A percentile compares a stretch with the other conserved stretches of the same genome.
These are phyloP conservation scores for Lithospermum erythrorhizon DNA, from an alignment of 257 asterid genomes.

Conservation along the genomic window DNA sequence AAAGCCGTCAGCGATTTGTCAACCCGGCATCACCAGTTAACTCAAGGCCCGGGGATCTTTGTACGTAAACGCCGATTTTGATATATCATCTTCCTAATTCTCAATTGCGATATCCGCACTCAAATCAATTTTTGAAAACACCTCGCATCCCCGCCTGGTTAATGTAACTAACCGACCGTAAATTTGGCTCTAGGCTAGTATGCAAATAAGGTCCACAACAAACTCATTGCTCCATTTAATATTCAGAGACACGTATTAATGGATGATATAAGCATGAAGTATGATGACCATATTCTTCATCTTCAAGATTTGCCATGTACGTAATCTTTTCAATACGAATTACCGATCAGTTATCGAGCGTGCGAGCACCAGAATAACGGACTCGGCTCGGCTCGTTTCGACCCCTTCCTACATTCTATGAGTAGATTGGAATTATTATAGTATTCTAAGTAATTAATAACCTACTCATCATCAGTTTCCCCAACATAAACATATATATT, in stretches of 20 bases:
- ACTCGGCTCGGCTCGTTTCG: neutral
- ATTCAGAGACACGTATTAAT: constrained; percentile 14
- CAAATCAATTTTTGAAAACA: too few relatives aligned
- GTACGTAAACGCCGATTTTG: too few relatives aligned
- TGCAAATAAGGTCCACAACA: constrained; percentile 15
- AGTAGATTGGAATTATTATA: neutral
- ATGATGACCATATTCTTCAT: constrained; percentile 19
- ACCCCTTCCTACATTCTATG: neutral
- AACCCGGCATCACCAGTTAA: too few relatives aligned
- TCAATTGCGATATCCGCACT: too few relatives aligned
- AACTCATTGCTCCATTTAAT: constrained; percentile 1
- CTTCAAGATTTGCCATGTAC: too few relatives aligned
- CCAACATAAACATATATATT: constrained; percentile 5
- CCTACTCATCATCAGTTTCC: neutral
- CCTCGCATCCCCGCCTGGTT: too few relatives aligned
- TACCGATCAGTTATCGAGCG: too few relatives aligned
- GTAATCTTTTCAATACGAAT: too few relatives aligned
- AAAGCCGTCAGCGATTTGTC: too few relatives aligned
- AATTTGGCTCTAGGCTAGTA: neutral
- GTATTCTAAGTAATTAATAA: neutral
- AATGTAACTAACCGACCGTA: too few relatives aligned
- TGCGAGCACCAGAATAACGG: neutral
- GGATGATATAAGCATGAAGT: constrained; percentile 41
- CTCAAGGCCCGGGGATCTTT: too few relatives aligned
- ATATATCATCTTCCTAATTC: too few relatives aligned